Base-by-base conservation (phyloP, 1,284 basidiomycete genomes). In the Ceratobasidium sp. region DNA sequence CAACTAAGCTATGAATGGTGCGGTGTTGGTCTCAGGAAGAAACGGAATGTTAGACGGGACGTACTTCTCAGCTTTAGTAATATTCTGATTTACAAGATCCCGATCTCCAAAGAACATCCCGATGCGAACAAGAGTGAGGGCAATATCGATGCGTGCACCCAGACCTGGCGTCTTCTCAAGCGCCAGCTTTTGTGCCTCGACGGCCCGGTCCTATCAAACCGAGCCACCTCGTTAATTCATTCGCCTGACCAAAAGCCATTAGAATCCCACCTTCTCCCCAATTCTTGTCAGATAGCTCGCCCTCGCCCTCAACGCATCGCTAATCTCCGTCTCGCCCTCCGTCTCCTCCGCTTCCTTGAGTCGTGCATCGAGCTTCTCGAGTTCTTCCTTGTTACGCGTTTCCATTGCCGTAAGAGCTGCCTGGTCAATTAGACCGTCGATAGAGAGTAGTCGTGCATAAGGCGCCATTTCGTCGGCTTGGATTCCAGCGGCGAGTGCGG, bases 311-410 rank as follows among this genome's bases (percentile, higher is more conserved):
- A 98, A 87, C 4, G 93, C 92, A 81, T 98, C 96, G 33, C 92
- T 93, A 80, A 99, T 94, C 84, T 99, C 97, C 10, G 93, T 93
- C 85, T 99, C 97, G 68, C 97, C 97, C 83, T 97, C 92, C 12
- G 92, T 96, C 86, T 96, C 94, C 86, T 96, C 90, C 0, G 96
- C 96, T 81, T 97, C 94, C 81, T 90, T 91, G 67, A 98, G 88
- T 79, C 93, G 89, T 80, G 92, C 90, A 73, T 98, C 94, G 9
- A 99, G 86, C 80, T 90, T 90, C 78, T 91, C 89, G 33, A 99
- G 89, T 82, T 94, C 91, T 54, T 90, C 91, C 74, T 89, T 86
- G 84, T 99, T 99, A 74, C 90, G 89, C 77, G 89, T 89, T 82
- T 95, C 91, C 84, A 99, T 90, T 33, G 87, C 85, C 17, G 89